phyloP scores from a whole-genome alignment of 192 early-diverging fungal genomes.

The Backusella macrospora region DNA sequence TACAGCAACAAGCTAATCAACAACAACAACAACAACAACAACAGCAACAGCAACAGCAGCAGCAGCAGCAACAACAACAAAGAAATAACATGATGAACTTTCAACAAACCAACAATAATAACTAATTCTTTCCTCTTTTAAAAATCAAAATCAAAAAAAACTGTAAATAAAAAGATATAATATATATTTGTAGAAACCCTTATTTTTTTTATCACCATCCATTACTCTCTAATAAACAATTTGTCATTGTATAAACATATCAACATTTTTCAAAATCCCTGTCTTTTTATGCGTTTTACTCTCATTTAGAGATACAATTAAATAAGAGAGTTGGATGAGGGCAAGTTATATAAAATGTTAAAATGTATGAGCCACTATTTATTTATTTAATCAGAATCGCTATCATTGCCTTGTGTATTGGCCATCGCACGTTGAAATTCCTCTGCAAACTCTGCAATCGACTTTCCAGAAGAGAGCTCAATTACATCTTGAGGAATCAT shows the following conservation, averaged over 20 bases:
- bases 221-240: background rate
- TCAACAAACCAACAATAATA: constrained; percentile 23
- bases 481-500: constrained; percentile 73
- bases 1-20: constrained; percentile 29
- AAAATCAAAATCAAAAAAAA: too few relatives aligned
- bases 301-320: too few relatives aligned
- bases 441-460: constrained; percentile 74
- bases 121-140: background rate
- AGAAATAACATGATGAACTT: constrained; percentile 24
- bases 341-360: background rate
- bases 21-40: constrained; percentile 24
- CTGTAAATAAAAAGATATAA: constrained; percentile 10
- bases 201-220: background rate
- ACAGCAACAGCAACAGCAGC: constrained; percentile 26
- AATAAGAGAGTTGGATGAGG: too few relatives aligned
- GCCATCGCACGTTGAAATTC: constrained; percentile 53
- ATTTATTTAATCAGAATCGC: constrained; percentile 11
- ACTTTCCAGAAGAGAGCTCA: constrained; percentile 70
- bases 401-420: background rate
- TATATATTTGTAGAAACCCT: constrained; percentile 1
- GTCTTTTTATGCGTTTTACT: background rate
- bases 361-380: background rate
- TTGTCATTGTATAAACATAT: background rate
- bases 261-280: background rate
- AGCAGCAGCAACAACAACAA: constrained; percentile 27